A percentile compares a stretch with the other conserved stretches of the same genome.
These are phyloP conservation scores for Cladosporium sp. DNA, from an alignment of 2,329 filamentous ascomycete genomes.

Conservation along the genomic window DNA sequence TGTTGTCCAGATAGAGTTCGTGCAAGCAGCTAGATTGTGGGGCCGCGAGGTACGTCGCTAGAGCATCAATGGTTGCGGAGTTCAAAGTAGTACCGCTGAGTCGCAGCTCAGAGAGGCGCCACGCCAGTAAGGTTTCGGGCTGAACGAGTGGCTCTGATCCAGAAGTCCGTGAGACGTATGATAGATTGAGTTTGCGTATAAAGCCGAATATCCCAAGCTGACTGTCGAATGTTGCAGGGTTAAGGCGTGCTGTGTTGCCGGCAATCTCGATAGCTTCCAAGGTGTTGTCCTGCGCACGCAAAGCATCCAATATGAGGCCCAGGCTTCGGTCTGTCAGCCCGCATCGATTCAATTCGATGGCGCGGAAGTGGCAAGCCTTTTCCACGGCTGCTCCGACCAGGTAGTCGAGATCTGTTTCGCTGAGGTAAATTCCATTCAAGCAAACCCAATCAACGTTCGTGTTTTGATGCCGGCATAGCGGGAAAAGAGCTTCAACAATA, in stretches of 20 bases:
- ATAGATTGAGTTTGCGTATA: conserved; percentile 63
- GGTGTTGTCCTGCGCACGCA: conserved; percentile 62
- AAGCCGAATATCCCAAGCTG: conserved; percentile 64
- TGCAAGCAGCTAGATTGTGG: conserved; percentile 55
- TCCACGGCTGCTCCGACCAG: conserved; percentile 66
- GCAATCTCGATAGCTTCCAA: conserved; percentile 65
- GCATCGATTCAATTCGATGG: conserved; percentile 63
- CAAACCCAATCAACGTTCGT: conserved; percentile 70
- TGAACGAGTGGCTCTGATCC: conserved; percentile 61
- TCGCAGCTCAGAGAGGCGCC: conserved; percentile 63
- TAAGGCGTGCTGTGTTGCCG: conserved; percentile 61
- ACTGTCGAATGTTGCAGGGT: conserved; percentile 60
- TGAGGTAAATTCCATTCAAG: conserved; percentile 65
- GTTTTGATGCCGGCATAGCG: conserved; percentile 61
- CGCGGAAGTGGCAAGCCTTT: conserved; percentile 60
- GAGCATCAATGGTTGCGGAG: conserved; percentile 59
- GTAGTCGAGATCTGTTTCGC: conserved; percentile 65
- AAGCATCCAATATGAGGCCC: conserved; percentile 59
- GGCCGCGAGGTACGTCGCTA: conserved; percentile 55
- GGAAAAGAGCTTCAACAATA: conserved; percentile 65
- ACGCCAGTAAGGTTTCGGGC: conserved; percentile 61
- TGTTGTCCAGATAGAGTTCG: conserved; percentile 62
- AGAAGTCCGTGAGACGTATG: conserved; percentile 60
- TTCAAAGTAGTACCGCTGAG: conserved; percentile 62
- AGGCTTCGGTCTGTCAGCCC: conserved; percentile 55